Base-by-base conservation (phyloP, 2,329 filamentous ascomycete genomes). In the Sordariomycetes sp. region DNA sequence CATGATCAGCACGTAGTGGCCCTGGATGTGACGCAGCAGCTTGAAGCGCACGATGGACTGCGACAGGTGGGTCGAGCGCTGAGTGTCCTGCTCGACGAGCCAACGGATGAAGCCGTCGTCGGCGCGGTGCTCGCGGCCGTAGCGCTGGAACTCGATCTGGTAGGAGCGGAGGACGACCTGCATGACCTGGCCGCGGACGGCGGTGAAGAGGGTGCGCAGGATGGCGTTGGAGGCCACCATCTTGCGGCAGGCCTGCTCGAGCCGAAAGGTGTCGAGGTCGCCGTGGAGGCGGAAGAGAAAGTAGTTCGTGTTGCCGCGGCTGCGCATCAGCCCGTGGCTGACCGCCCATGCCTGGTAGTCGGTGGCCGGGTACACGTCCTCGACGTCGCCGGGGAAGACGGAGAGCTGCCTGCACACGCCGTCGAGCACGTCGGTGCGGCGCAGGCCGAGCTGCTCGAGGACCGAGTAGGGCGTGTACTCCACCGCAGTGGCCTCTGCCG, bases 201-300 rank as follows among this genome's bases (percentile, higher is more conserved):
- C 52, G 11, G 63, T 43, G 56, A 67, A 67, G 34, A 59, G 58
- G 1, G 66, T 59, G 2, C 65, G 61, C 0, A 68, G 59, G 25
- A 67, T 64, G 6, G 64, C 61, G 35, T 63, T 61, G 14, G 46
- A 58, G 14, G 62, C 55, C 1, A 65, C 50, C 11, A 62, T 54
- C 22, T 53, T 35, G 3, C n/a, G 25, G 48, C 61, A 65, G 11
- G 57, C 60, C 20, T 61, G 28, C 16, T 64, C 54, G n/a, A 66
- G 55, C 12, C 62, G 59, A 20, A 61, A 51, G 2, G 63, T 24
- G 48, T 65, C 63, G 16, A 63, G 20, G 12, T 57, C 28, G 3
- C 28, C n/a, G 14, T 60, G 64, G 4, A 68, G 58, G 34, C 64
- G 62, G 10, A 66, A 59, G 50, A 59, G 60, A 59, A 66, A 64